Evolutionary conservation across 257 asterid species (phyloP).

Genomic region (Dorcoceras hygrometricum): DNA sequence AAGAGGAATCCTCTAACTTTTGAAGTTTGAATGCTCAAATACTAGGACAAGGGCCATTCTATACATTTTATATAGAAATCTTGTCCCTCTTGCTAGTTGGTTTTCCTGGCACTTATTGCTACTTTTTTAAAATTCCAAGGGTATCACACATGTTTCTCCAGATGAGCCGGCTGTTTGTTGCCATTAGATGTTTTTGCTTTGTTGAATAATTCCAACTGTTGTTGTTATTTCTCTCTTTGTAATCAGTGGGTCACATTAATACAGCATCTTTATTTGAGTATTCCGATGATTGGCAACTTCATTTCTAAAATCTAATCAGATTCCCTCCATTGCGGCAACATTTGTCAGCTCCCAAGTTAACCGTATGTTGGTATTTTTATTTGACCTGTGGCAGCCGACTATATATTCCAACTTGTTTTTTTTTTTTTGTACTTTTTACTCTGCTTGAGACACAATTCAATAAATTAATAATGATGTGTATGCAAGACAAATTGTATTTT

Average conservation of each 20-base stretch:
- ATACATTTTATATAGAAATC: conserved; percentile 27
- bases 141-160: conserved; percentile 22
- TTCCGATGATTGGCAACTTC: background rate
- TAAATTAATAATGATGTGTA: too few relatives aligned
- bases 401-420: background rate
- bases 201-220: conserved; percentile 22
- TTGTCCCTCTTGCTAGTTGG: background rate
- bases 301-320: background rate
- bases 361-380: too few relatives aligned
- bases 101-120: conserved; percentile 46
- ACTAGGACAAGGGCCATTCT: background rate
- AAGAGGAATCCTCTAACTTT: conserved; percentile 19
- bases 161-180: conserved; percentile 49
- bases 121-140: conserved; percentile 11
- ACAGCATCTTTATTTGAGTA: conserved; percentile 14
- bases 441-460: too few relatives aligned
- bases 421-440: background rate
- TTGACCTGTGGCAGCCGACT: conserved; percentile 7
- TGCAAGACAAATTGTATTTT: too few relatives aligned
- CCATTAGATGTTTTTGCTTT: conserved; percentile 19
- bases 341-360: background rate
- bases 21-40: conserved; percentile 16
- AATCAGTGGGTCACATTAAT: background rate
- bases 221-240: conserved; percentile 18
- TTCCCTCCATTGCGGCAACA: conserved; percentile 1